Percentiles rank a stretch among this genome's conserved stretches.
These are phyloP conservation scores for rapeseed (Brassica napus) DNA, from an alignment of 345 rosid species.

Conservation along the genomic window Da-Ae NC_063438.1:26524501-26525000, in stretches of 20 bases:
- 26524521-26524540: slow-evolving; percentile 35
- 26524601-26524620: slow-evolving; percentile 28
- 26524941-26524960: neutral
- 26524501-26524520: slow-evolving; percentile 22
- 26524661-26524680: neutral
- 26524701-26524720: neutral
- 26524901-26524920: neutral
- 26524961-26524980: neutral
- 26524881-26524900: neutral
- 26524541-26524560: slow-evolving; percentile 30
- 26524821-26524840: neutral
- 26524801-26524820: neutral
- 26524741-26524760: neutral
- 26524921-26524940: neutral
- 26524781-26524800: neutral
- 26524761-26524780: neutral
- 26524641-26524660: neutral
- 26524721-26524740: neutral
- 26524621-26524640: neutral
- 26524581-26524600: slow-evolving; percentile 53
- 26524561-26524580: slow-evolving; percentile 40
- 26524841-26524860: neutral
- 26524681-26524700: slow-evolving; percentile 1
- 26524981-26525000: neutral
- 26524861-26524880: neutral